Percentiles rank a stretch among this genome's conserved stretches.
Conservation (phyloP, 2,329 filamentous ascomycete genomes). For the Aspergillus ruber region DNA sequence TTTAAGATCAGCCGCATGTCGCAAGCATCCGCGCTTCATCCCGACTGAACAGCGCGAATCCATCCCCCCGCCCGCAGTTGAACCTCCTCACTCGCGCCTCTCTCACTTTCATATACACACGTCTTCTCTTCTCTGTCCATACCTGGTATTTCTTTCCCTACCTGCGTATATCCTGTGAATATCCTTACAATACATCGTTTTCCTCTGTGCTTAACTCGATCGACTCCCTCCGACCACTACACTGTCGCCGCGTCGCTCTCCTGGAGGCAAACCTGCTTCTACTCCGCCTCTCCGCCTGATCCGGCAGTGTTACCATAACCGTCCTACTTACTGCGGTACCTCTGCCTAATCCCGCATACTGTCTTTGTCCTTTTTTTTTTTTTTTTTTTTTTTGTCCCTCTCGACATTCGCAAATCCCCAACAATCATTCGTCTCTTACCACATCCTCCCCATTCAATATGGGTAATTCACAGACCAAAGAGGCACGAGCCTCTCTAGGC, state of each 20-base stretch:
- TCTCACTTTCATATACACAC: constrained; percentile 1
- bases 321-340: not conserved
- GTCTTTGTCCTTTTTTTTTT: not conserved
- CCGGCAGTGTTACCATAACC: not conserved
- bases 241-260: not conserved
- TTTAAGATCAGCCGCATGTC: no score
- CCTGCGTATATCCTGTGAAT: not conserved
- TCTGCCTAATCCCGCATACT: not conserved
- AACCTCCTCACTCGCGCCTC: constrained; percentile 1
- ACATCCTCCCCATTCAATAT: constrained; percentile 17
- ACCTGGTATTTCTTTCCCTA: not conserved
- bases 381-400: not conserved
- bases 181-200: not conserved
- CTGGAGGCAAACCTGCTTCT: not conserved
- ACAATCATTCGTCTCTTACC: not conserved
- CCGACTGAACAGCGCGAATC: constrained; percentile 1
- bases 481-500: constrained; percentile 31
- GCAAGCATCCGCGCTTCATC: no score
- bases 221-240: not conserved
- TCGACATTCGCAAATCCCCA: not conserved
- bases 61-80: constrained; percentile 9
- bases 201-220: not conserved
- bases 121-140: not conserved
- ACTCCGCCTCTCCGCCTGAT: not conserved
- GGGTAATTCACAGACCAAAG: constrained; percentile 44